Evolutionary conservation across 1,284 basidiomycete genomes (phyloP), one percentile per base, ranked within the genome.

Genomic region (Malassezia psittaci): DNA sequence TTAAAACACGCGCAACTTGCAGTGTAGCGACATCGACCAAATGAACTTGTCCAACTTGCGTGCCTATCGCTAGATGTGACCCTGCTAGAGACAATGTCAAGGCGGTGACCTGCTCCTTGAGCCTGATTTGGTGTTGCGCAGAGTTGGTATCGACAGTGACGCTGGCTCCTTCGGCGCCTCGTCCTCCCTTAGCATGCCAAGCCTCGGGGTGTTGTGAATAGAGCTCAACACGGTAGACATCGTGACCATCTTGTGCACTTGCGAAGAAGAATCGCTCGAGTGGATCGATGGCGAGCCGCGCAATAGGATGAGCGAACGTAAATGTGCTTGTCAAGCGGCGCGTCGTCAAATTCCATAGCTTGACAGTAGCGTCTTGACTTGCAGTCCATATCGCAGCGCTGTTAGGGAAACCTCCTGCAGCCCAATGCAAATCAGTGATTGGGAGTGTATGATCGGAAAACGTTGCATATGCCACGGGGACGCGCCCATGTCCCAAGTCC

Each of bases 371-470:
- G 73, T 96, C 93, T 38, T 86, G 75, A 0, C 88, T 88, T 6
- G 86, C 83, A 0, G 90, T 88, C 65, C 91, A 80, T 36, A 90
- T 73, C 46, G 87, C 81, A 72, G 83, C 85, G 43, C 79, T 81
- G 15, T 64, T 55, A 0, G 90, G 88, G 74, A 90, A 91, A 0
- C 78, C 62, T 5, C 89, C 89, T 40, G 85, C 75, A 3, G 89
- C 88, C 62, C 90, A 84, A 16, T 80, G 76, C 35, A 96, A 80
- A 65, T 88, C 86, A 3, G 86, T 86, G 19, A 98, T 81, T 6
- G 87, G 85, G 2, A 96, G 81, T 0, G 90, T 93, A 73, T 98
- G 93, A 75, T 96, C 93, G 9, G 86, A 82, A 15, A 96, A 78
- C 2, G 83, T 83, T 64, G 83, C 86, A 70, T 85, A 87, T 5